Conservation (phyloP, 2,329 filamentous ascomycete genomes). For the Penicillium sp. region DNA sequence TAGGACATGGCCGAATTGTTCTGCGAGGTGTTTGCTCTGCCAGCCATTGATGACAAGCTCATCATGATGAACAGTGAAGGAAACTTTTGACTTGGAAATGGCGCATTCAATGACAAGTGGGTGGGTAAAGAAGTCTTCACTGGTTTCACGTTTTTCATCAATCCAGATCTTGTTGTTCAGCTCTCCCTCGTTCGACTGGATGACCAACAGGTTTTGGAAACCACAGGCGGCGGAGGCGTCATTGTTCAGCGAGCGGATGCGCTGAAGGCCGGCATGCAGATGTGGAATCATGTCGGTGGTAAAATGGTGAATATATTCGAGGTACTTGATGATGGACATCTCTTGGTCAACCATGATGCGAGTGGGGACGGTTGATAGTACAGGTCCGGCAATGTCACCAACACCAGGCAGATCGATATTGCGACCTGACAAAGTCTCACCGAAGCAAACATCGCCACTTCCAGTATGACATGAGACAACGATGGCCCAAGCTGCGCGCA, state of each 20-base stretch:
- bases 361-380: slow-evolving; percentile 42
- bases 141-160: slow-evolving; percentile 54
- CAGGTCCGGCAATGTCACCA: slow-evolving; percentile 53
- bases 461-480: slow-evolving; percentile 55
- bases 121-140: slow-evolving; percentile 62
- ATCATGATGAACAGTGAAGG: slow-evolving; percentile 67
- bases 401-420: slow-evolving; percentile 56
- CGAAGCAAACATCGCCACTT: slow-evolving; percentile 55
- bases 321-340: slow-evolving; percentile 51
- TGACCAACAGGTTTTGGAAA: slow-evolving; percentile 53
- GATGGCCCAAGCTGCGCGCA: slow-evolving; percentile 59
- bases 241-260: slow-evolving; percentile 58
- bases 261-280: slow-evolving; percentile 64
- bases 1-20: slow-evolving; percentile 52
- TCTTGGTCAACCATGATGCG: slow-evolving; percentile 45
- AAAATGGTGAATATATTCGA: slow-evolving; percentile 61
- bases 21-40: slow-evolving; percentile 59
- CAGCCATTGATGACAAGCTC: slow-evolving; percentile 59
- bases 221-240: slow-evolving; percentile 51
- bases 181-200: slow-evolving; percentile 39
- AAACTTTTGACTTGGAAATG: slow-evolving; percentile 56
- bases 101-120: slow-evolving; percentile 69
- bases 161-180: slow-evolving; percentile 36
- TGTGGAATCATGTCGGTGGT: slow-evolving; percentile 63
- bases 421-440: slow-evolving; percentile 58